A percentile compares a stretch with the other conserved stretches of the same genome.
Evolutionary conservation across 352 stramenopile species (phyloP).

Genomic region (Globisporangium solare): DNA sequence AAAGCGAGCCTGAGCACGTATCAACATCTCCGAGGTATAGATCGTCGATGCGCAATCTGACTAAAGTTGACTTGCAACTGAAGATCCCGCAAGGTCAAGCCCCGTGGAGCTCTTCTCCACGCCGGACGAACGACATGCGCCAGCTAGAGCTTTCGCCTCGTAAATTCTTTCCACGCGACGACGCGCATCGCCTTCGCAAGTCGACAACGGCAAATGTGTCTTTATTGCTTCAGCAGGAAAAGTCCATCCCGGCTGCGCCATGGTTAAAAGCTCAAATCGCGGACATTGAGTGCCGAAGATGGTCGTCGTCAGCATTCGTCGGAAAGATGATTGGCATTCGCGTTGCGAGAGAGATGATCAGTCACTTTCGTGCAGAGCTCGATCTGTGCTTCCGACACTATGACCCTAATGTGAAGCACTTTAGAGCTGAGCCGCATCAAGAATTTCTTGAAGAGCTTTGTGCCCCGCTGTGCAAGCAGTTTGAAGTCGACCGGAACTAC

Average conservation of each 20-base stretch:
- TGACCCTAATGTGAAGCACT: conserved; percentile 19
- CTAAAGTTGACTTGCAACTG: neutral
- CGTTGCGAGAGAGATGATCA: conserved; percentile 83
- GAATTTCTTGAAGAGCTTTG: conserved; percentile 74
- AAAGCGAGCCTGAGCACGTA: conserved; percentile 3
- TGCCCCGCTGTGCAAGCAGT: conserved; percentile 67
- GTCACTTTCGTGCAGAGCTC: conserved; percentile 64
- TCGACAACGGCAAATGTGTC: conserved; percentile 49
- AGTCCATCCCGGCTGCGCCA: conserved; percentile 30
- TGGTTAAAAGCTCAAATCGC: conserved; percentile 83
- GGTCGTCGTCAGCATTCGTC: conserved; percentile 82
- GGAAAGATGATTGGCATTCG: conserved; percentile 85
- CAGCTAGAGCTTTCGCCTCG: conserved; percentile 5
- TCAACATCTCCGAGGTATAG: conserved; percentile 20
- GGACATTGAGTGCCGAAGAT: conserved; percentile 80
- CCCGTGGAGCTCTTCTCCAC: conserved; percentile 31
- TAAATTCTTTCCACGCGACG: conserved; percentile 1
- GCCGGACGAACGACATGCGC: conserved; percentile 46
- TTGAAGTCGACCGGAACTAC: conserved; percentile 75
- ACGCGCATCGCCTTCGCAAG: conserved; percentile 22
- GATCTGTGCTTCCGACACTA: conserved; percentile 39
- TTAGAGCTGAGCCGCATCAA: conserved; percentile 33
- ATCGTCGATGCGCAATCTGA: conserved; percentile 18
- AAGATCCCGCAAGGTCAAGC: conserved; percentile 9
- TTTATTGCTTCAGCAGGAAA: conserved; percentile 30